Conservation (phyloP, 129 eudicot genomes). For the Mikania micrantha region DNA sequence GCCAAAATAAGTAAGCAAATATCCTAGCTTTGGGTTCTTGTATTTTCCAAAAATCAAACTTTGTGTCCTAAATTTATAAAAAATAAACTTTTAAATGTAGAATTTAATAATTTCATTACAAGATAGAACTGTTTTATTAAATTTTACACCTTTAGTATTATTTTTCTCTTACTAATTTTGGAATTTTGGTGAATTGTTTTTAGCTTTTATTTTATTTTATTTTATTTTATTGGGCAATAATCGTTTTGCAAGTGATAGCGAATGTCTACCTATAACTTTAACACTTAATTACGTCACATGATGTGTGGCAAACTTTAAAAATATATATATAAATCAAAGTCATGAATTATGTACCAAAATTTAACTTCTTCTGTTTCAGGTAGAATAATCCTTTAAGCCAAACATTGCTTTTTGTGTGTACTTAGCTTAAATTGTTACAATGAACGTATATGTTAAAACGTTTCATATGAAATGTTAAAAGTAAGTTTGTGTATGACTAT, state of each 20-base stretch:
- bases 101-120: too few relatives aligned
- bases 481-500: neutral
- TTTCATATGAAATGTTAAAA: conserved; percentile 4
- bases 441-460: neutral
- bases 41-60: neutral
- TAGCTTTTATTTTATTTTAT: too few relatives aligned
- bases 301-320: neutral
- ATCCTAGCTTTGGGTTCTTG: neutral
- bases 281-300: neutral
- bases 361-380: neutral
- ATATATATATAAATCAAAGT: neutral
- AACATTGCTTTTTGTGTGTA: neutral
- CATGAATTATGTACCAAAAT: neutral
- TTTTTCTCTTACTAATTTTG: too few relatives aligned
- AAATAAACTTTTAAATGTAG: too few relatives aligned
- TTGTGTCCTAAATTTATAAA: too few relatives aligned
- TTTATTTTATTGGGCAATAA: too few relatives aligned
- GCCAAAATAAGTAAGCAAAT: neutral
- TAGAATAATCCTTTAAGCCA: conserved; percentile 14
- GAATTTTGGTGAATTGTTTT: too few relatives aligned
- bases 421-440: neutral
- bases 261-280: neutral
- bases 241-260: neutral
- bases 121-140: too few relatives aligned
- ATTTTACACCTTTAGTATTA: too few relatives aligned